phyloP scores from a whole-genome alignment of 495 filamentous ascomycete genomes.

The Opeltia flavorubescens region DNA sequence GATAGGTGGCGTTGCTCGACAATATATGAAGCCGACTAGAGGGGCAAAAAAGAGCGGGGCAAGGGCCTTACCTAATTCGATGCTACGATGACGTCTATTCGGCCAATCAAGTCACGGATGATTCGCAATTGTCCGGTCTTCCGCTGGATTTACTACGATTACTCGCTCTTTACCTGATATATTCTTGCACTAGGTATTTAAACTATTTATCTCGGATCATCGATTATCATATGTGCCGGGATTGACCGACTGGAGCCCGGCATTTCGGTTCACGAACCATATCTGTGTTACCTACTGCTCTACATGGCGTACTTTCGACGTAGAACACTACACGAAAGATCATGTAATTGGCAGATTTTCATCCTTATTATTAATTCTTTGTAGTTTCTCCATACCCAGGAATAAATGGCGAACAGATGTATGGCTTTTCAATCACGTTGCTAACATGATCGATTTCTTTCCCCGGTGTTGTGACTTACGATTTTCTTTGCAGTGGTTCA shows the following conservation, averaged over 20 bases:
- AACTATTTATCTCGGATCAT: too few species aligned
- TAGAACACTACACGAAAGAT: too few species aligned
- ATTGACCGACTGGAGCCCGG: too few species aligned
- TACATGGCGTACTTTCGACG: too few species aligned
- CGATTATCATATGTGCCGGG: too few species aligned
- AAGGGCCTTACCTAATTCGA: background rate
- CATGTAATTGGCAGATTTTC: too few species aligned
- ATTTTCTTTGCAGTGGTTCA: background rate
- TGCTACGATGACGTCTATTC: background rate
- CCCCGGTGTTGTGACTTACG: background rate
- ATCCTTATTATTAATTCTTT: too few species aligned
- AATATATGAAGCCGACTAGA: background rate
- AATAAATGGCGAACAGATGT: too few species aligned
- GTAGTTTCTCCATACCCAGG: background rate
- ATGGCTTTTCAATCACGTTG: too few species aligned
- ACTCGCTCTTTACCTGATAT: background rate
- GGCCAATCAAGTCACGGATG: background rate
- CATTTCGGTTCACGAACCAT: too few species aligned
- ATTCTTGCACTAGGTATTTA: background rate
- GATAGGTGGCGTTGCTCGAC: background rate
- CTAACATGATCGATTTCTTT: background rate
- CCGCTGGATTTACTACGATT: background rate
- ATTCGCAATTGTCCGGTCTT: too few species aligned
- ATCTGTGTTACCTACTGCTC: too few species aligned
- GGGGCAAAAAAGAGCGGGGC: slow-evolving; percentile 1